Evolutionary conservation across 768 basidiomycete species (phyloP), one percentile per base, ranked within the genome.

Genomic region (Leccinum aurantiacum): DNA sequence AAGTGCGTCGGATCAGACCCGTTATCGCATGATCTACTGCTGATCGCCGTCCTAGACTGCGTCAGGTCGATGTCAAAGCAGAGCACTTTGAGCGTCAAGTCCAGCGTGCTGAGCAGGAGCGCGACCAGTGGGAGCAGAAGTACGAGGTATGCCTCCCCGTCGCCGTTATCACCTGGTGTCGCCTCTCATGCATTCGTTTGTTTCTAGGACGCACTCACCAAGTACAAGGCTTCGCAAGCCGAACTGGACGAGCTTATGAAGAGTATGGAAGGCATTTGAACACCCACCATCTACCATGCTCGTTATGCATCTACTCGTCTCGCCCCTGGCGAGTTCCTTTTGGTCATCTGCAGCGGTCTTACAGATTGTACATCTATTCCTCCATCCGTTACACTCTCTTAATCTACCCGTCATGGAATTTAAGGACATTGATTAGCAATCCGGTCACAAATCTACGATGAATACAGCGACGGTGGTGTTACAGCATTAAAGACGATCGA

Each of bases 1-100:
- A 96, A 94, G 96, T 97, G 71, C 69, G 92, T 84, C 38, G 15
- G 46, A 35, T 60, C 53, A 24, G 4, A 24, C 33, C 19, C 22
- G 27, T 56, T 48, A 63, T 66, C 68, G 4, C 38, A 33, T 48
- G 56, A 63, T 68, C 61, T 50, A 56, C 59, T 37, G 15, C 65
- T 69, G 60, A 69, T 66, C 61, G 58, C 57, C 56, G 17, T 27
- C 29, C 47, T 67, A 98, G 96, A 76, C 82, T 99, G 67, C 83
- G 96, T 63, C 93, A 96, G 71, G 94, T 96, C 59, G 97, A 99
- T 72, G 90, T 98, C 76, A 99, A 98, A 80, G 96, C 96, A 10
- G 97, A 99, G 75, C 94, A 98, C 78, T 97, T 93, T 72, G 96
- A 98, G 77, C 86, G 95, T 53, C 92, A 95, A 72, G 87, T 97